Evolutionary conservation across 2,329 filamentous ascomycete species (phyloP), one percentile per base, ranked within the genome.

Genomic region (Monosporascus sp.): DNA sequence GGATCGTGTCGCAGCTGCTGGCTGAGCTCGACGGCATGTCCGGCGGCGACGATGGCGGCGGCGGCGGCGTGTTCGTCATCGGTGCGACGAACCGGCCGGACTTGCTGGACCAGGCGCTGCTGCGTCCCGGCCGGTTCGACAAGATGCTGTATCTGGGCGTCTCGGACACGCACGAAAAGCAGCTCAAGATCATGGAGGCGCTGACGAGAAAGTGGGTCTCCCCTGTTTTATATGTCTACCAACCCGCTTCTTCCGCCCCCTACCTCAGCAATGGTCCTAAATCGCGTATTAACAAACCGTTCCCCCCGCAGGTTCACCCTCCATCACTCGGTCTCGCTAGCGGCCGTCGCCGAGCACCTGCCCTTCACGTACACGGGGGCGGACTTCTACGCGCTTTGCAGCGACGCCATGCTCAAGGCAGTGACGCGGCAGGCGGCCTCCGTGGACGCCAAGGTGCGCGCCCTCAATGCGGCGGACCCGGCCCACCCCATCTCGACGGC

Each of bases 21-120:
- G 94, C 94, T 0, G 94, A 99, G 72, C 78, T 99, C 22, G 94
- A 99, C 67, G 94, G 94, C 50, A 99, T 99, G 94, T 97, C 92
- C 50, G 88, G 93, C 60, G 92, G 91, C 17, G 90, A 91, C 55
- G 90, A 92, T 59, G 83, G 81, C 1, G 81, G 77, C 9, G 89
- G 89, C 11, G 89, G 89, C 11, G 91, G 92, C 20, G 93, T 97
- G 5, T 97, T 97, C 68, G 94, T 97, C 28, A 96, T 99, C 61
- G 93, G 94, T 54, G 93, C 93, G 3, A 99, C 93, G 5, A 99
- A 99, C 74, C 78, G 93, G 58, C 94, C 94, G 0, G 94, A 99
- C 75, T 75, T 97, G 51, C 79, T 99, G 22, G 93, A 99, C 68
- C 90, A 90, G 59, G 94, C 93, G 5, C 75, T 99, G 54, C 77